phyloP scores from a whole-genome alignment of 2,329 filamentous ascomycete genomes.

The Epichloe uncinata region DNA sequence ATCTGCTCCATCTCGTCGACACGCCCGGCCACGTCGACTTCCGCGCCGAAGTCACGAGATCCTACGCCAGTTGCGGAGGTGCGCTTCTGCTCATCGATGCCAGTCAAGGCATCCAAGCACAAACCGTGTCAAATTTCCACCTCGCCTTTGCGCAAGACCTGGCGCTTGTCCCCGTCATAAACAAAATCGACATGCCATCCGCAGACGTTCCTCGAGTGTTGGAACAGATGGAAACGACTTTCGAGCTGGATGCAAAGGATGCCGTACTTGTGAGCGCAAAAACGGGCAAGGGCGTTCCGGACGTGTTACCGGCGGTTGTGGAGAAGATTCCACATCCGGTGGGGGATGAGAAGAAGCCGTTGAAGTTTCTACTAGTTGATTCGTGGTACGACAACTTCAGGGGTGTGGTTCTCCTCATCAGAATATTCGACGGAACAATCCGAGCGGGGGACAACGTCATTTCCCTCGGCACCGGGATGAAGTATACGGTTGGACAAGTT shows the following conservation, averaged over 20 bases:
- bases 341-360: constrained; percentile 57
- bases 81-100: constrained; percentile 89
- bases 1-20: constrained; percentile 88
- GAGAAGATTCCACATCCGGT: constrained; percentile 69
- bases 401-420: constrained; percentile 80
- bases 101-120: constrained; percentile 90
- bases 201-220: constrained; percentile 79
- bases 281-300: constrained; percentile 75
- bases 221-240: constrained; percentile 71
- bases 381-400: constrained; percentile 98
- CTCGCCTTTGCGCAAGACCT: constrained; percentile 88
- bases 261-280: constrained; percentile 74
- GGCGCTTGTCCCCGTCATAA: constrained; percentile 78
- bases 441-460: constrained; percentile 73
- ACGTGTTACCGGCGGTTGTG: constrained; percentile 74
- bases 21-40: constrained; percentile 98
- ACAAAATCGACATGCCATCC: constrained; percentile 89
- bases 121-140: constrained; percentile 98
- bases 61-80: constrained; percentile 91
- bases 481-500: constrained; percentile 90
- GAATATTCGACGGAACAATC: constrained; percentile 80
- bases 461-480: constrained; percentile 76
- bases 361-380: constrained; percentile 82
- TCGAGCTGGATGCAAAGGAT: constrained; percentile 70
- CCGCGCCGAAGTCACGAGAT: constrained; percentile 85